Base-by-base conservation (phyloP, 495 filamentous ascomycete species). In the Parathielavia hyrcaniae region DNA sequence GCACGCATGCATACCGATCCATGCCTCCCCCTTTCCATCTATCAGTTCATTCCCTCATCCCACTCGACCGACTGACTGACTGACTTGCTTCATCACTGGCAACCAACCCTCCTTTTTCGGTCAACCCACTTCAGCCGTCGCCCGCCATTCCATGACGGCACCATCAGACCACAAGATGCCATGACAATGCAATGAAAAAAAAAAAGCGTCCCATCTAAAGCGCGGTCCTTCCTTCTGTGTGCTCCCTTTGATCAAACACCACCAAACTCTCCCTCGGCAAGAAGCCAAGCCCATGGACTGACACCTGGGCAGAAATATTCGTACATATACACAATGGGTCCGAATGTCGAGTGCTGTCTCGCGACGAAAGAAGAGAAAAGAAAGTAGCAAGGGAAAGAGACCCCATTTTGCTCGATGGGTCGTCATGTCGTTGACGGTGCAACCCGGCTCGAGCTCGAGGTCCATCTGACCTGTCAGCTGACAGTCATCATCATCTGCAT, bases 401-500 rank as follows among this genome's bases (percentile, higher is more conserved):
- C 1, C 46, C 26, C 46, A 19, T 17, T 13, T 49, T 26, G 46
- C 20, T 20, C 22, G 14, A 10, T 14, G 45, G 45, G 45, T 23
- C 16, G 14, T 26, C 7, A 12, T 30, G 22, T n/a, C 23, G n/a
- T n/a, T n/a, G n/a, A n/a, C n/a, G n/a, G n/a, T n/a, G n/a, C n/a
- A n/a, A n/a, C n/a, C n/a, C n/a, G n/a, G n/a, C n/a, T n/a, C n/a
- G n/a, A 32, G 26, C 14, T 16, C 22, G 23, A 47, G 3, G 23
- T 13, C 20, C 12, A 12, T 4, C 11, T 32, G n/a, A 14, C 22
- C 23, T 35, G 7, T 69, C 71, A 86, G 61, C 76, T 80, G 40
- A 85, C 82, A 39, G 81, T 85, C 83, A 86, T 84, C 83, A 86
- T 84, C 76, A 86, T 77, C 68, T 86, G 83, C 81, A 86, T 83